phyloP scores from a whole-genome alignment of 306 rosid species.

The Gleditsia sinensis region DNA sequence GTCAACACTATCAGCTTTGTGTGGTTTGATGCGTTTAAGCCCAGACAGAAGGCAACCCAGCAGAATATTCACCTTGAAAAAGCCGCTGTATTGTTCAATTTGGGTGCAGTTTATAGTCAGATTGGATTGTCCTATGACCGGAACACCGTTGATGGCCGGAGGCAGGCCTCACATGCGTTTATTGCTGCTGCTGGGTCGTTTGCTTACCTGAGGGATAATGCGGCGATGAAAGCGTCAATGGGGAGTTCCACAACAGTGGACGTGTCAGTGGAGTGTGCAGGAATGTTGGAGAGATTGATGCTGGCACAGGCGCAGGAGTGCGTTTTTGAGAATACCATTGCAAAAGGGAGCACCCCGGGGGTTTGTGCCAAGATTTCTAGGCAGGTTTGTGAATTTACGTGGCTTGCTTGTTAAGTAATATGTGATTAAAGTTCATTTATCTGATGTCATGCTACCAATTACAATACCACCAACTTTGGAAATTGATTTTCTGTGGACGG shows the following conservation, averaged over 20 bases:
- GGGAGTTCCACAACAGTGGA: slow-evolving; percentile 83
- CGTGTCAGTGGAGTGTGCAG: slow-evolving; percentile 78
- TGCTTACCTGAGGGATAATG: slow-evolving; percentile 70
- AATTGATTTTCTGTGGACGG: neutral
- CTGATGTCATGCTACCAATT: slow-evolving; percentile 13
- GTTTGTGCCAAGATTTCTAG: slow-evolving; percentile 96
- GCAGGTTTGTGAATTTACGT: slow-evolving; percentile 62
- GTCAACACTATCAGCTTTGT: slow-evolving; percentile 76
- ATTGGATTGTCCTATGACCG: slow-evolving; percentile 86
- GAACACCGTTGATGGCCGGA: slow-evolving; percentile 73
- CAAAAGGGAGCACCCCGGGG: slow-evolving; percentile 95
- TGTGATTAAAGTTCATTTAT: neutral
- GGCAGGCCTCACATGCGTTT: slow-evolving; percentile 82
- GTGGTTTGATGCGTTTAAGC: slow-evolving; percentile 93
- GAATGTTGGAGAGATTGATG: slow-evolving; percentile 94
- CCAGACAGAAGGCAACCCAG: slow-evolving; percentile 81
- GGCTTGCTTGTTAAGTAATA: neutral
- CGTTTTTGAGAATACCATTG: slow-evolving; percentile 88
- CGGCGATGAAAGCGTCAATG: slow-evolving; percentile 76
- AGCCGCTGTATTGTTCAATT: slow-evolving; percentile 82
- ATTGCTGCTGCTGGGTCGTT: slow-evolving; percentile 89
- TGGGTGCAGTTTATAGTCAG: slow-evolving; percentile 92
- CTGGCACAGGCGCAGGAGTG: slow-evolving; percentile 99
- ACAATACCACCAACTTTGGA: neutral
- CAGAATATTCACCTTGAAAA: slow-evolving; percentile 95